Conservation (phyloP, 2,329 filamentous ascomycete genomes). For the Paraphaeosphaeria sporulosa region DNA sequence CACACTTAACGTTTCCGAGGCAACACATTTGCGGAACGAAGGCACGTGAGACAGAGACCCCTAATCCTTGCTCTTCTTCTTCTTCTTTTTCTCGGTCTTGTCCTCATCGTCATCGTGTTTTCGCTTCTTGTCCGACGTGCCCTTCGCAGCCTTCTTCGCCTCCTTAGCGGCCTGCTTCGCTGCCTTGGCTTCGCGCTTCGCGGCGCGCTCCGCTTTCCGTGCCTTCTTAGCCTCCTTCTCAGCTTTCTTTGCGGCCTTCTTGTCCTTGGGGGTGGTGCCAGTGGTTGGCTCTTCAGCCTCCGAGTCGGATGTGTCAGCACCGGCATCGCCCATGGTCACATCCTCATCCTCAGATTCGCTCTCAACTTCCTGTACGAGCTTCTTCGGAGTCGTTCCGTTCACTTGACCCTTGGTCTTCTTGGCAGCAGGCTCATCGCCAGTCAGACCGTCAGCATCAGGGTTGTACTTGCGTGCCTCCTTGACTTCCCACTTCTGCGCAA, state of each 20-base stretch:
- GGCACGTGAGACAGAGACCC: slow-evolving; percentile 7
- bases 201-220: slow-evolving; percentile 47
- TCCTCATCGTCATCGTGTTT: slow-evolving; percentile 57
- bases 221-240: slow-evolving; percentile 56
- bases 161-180: slow-evolving; percentile 64
- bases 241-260: slow-evolving; percentile 52
- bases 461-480: slow-evolving; percentile 97
- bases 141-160: slow-evolving; percentile 63
- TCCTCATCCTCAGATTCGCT: slow-evolving; percentile 54
- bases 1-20: background rate
- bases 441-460: slow-evolving; percentile 85
- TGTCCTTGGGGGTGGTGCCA: slow-evolving; percentile 35
- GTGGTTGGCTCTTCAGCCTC: slow-evolving; percentile 34
- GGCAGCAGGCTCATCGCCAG: slow-evolving; percentile 70
- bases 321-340: slow-evolving; percentile 49
- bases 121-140: slow-evolving; percentile 60
- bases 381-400: slow-evolving; percentile 51
- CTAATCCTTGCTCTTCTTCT: slow-evolving; percentile 62
- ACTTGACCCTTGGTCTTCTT: slow-evolving; percentile 59
- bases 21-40: slow-evolving; percentile 3
- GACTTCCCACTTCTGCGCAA: slow-evolving; percentile 78
- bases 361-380: slow-evolving; percentile 59
- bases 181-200: slow-evolving; percentile 48
- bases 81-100: slow-evolving; percentile 72
- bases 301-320: slow-evolving; percentile 47